Evolutionary conservation across 2,329 filamentous ascomycete genomes (phyloP).

Genomic region (Hypoxylon sp.): DNA sequence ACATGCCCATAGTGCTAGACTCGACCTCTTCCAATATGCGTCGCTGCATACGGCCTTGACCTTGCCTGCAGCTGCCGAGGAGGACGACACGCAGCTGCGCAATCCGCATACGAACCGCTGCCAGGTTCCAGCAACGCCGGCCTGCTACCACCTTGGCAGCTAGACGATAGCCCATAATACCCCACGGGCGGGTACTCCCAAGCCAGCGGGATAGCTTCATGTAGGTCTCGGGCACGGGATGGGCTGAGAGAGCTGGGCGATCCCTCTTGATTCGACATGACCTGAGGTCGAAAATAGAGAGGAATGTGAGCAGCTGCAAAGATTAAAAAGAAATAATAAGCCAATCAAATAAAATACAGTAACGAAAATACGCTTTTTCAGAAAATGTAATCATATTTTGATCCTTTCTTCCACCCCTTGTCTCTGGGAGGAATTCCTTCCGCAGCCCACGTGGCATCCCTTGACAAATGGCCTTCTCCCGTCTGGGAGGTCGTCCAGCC

Average conservation of each 20-base stretch:
- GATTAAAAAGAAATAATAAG: slow-evolving; percentile 5
- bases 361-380: too few relatives aligned
- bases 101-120: slow-evolving; percentile 25
- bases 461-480: slow-evolving; percentile 29
- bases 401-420: background rate
- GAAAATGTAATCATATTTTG: background rate
- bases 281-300: background rate
- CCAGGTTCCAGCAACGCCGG: slow-evolving; percentile 8
- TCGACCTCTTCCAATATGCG: slow-evolving; percentile 2
- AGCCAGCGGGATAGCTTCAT: slow-evolving; percentile 28
- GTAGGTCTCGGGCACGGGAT: slow-evolving; percentile 30
- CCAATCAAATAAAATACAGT: slow-evolving; percentile 7
- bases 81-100: slow-evolving; percentile 25
- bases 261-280: slow-evolving; percentile 8
- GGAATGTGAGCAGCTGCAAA: background rate
- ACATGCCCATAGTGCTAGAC: slow-evolving; percentile 1
- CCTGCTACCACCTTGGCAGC: too few relatives aligned
- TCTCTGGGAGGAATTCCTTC: slow-evolving; percentile 24
- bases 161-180: slow-evolving; percentile 9
- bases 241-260: slow-evolving; percentile 8
- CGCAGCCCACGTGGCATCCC: slow-evolving; percentile 29
- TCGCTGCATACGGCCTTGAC: slow-evolving; percentile 22
- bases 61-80: slow-evolving; percentile 27
- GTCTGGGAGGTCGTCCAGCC: slow-evolving; percentile 16
- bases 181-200: slow-evolving; percentile 31